Evolutionary conservation across 352 stramenopile genomes (phyloP), one percentile per base, ranked within the genome.

Genomic region (Phytophthora chlamydospora): DNA sequence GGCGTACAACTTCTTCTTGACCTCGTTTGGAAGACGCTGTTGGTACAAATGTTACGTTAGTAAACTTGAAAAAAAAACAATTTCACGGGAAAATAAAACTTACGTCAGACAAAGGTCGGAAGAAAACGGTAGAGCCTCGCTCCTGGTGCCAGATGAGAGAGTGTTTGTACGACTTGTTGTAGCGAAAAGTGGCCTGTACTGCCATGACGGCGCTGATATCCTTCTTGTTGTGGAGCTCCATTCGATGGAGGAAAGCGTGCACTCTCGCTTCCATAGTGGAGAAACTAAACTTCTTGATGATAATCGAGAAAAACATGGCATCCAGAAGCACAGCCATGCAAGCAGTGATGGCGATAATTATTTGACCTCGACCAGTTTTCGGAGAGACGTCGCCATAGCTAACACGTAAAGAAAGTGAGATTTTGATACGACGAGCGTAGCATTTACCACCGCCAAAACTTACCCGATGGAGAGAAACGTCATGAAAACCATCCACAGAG

Each of bases 1-100:
- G 14, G 80, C 65, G 55, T 88, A 85, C 0, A 91, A 52, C 44
- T 91, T 91, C 58, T 88, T 89, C 62, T 91, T 91, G 0, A 91
- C 73, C 55, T 91, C 82, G 24, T 91, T 87, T 6, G 82, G 82
- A 9, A 91, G 58, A 9, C 79, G 77, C 82, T 90, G 41, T 3
- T 29, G 45, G 17, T n/a, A 36, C 16, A 58, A 24, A 29, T 24
- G 21, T 24, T 24, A 24, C 21, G 21, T 24, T 24, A 24, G 21
- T 24, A 24, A 24, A 24, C 21, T 24, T 24, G n/a, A 24, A 24
- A 24, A 24, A 24, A 24, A 24, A 24, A 13, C 12, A n/a, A 31
- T 27, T 55, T 60, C n/a, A 24, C 5, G 19, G 34, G 0, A 33
- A 6, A 36, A 19, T 12, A 14, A n/a, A 8, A 52, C 77, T 13